These are phyloP conservation scores for Sarcodon sp. DNA, from an alignment of 768 basidiomycete genomes.

Conservation along the genomic window DNA sequence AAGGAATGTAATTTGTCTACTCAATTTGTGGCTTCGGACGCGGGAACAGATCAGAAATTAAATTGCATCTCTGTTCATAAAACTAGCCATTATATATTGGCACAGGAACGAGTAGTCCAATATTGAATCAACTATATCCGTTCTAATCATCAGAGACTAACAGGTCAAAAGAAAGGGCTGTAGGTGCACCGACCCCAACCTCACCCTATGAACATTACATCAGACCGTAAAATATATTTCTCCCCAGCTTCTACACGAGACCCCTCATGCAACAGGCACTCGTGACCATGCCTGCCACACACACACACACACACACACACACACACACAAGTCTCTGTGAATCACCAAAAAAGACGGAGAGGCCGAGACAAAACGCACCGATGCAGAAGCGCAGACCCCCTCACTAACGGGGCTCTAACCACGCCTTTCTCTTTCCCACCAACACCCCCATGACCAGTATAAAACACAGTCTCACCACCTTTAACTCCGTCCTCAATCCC, in stretches of 20 bases:
- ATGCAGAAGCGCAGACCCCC: conserved; percentile 57
- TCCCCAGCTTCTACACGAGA: conserved; percentile 43
- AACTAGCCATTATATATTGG: too few species aligned
- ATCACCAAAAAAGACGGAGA: background rate
- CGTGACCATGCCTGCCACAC: conserved; percentile 46
- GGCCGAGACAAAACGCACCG: conserved; percentile 24
- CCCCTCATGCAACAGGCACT: conserved; percentile 65
- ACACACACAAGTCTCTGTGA: conserved; percentile 1
- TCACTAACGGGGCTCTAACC: conserved; percentile 38
- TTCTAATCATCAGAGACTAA: too few species aligned
- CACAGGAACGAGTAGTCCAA: too few species aligned
- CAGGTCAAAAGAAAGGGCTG: too few species aligned
- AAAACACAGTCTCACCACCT: conserved; percentile 71
- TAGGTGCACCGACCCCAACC: too few species aligned
- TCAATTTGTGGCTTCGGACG: too few species aligned
- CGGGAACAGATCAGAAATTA: too few species aligned
- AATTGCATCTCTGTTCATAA: too few species aligned
- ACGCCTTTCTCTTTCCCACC: conserved; percentile 25
- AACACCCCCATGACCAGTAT: conserved; percentile 27
- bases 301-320: conserved; percentile 4
- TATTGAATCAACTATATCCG: too few species aligned
- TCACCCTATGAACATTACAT: conserved; percentile 51
- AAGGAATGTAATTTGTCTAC: too few species aligned
- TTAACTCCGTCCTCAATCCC: conserved; percentile 62
- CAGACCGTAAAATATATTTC: conserved; percentile 66